Base-by-base conservation (phyloP, 495 filamentous ascomycete species). In the Annulohypoxylon moriforme region DNA sequence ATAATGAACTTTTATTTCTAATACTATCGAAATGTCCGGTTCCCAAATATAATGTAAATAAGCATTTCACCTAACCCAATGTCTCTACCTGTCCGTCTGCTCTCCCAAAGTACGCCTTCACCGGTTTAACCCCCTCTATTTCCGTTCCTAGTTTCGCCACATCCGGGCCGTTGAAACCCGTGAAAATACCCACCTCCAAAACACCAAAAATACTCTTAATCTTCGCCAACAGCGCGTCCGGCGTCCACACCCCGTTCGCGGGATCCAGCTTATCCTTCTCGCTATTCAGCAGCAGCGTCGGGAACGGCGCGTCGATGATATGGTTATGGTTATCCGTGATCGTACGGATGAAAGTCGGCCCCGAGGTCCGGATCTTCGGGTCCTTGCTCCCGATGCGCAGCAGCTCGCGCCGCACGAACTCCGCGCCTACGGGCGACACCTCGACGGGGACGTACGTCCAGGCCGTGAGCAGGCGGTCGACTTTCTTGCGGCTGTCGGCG, bases 31-130 rank as follows among this genome's bases (percentile, higher is more conserved):
- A 50, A 59, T 16, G 33, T 42, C 42, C 22, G 33, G 44, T 11
- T 36, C 22, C 34, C 8, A 34, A 6, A 33, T 14, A 14, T 29
- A 40, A 40, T n/a, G n/a, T n/a, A 40, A 2, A 31, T 20, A 2
- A 53, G 14, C 25, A n/a, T 18, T 5, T 5, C 29, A 50, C 47
- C 58, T 47, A 78, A 38, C 69, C 76, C 33, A 72, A 55, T 1
- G 67, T 78, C 69, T 86, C 81, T 52, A 92, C 90, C 25, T 84
- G 83, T 13, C 93, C 93, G 78, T 95, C 89, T 59, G 91, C 87
- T 91, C 93, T 93, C 14, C 96, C 96, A 79, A 98, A 98, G 81
- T 98, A 99, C 31, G 93, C 94, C 42, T 93, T 93, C 22, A 97
- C 87, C 2, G 96, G 96, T 79, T 93, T 95, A 83, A 97, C 93